Base-by-base conservation (phyloP, 2,329 filamentous ascomycete genomes). In the Paecilomyces dactylethromorphus region DNA sequence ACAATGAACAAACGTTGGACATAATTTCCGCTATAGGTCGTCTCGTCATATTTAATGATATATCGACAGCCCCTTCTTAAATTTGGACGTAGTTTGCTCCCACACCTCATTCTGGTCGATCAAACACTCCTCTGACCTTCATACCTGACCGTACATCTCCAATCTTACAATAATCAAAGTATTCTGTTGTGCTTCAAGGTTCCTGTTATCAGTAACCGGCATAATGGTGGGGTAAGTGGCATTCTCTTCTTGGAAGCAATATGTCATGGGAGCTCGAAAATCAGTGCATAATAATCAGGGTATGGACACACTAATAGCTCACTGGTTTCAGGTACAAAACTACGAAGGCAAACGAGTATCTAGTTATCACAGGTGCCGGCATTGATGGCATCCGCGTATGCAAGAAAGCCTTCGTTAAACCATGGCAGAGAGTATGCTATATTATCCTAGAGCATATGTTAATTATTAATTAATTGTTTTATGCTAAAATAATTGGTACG, bases 311-410 rank as follows among this genome's bases (percentile, higher is more conserved):
- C 13, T 24, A 26, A 21, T 12, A 32, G 22, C 39, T 51, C 18
- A 53, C 7, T 21, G 5, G n/a, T 18, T 26, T 83, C 80, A 82
- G 82, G 65, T 90, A 88, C 76, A 84, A 81, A 72, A 83, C 91
- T 63, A 87, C 89, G 21, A 84, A 85, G 58, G 87, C 90, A 29
- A 89, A 92, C 76, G 85, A 91, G 77, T 95, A 94, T 81, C 88
- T 95, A 75, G 90, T 91, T 80, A 84, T 94, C 66, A 94, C 90
- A 66, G 91, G 91, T 77, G 87, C 87, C 76, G 86, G 87, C 64
- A 82, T 96, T 66, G 81, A 86, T 51, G 87, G 83, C 68, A 85
- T 95, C 66, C 84, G 84, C 65, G 92, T 95, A 73, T 86, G 84
- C 69, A 96, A 95, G 77, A 88, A 90, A 64, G 82, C 87, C 58